Conservation (phyloP, 352 stramenopile species). For the Phytophthora pseudosyringae region DNA sequence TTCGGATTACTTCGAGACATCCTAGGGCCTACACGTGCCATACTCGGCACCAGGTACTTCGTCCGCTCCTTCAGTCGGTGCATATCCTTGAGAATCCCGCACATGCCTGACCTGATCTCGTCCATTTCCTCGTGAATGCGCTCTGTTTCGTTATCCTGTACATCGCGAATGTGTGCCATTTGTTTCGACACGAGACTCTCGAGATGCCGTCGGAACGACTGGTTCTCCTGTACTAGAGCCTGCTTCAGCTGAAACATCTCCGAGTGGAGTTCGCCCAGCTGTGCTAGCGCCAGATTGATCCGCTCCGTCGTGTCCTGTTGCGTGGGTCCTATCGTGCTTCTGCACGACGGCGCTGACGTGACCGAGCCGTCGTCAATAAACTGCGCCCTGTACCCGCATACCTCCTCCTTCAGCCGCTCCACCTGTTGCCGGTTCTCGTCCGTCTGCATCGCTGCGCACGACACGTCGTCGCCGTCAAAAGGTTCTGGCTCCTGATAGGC, state of each 20-base stretch:
- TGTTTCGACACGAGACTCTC: constrained; percentile 58
- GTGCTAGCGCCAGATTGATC: constrained; percentile 54
- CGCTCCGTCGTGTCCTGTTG: constrained; percentile 29
- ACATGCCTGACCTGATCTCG: constrained; percentile 70
- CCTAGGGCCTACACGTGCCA: constrained; percentile 33
- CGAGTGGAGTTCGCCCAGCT: constrained; percentile 52
- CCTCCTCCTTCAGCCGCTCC: constrained; percentile 33
- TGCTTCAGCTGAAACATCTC: constrained; percentile 68
- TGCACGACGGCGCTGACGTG: neutral
- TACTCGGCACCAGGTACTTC: constrained; percentile 67
- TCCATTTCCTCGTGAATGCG: constrained; percentile 68
- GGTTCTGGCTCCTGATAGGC: constrained; percentile 20
- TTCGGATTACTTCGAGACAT: constrained; percentile 25
- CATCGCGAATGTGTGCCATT: constrained; percentile 52
- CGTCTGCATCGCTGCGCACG: constrained; percentile 9
- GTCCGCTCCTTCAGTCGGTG: constrained; percentile 74
- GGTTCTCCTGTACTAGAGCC: constrained; percentile 55
- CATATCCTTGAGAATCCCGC: constrained; percentile 68
- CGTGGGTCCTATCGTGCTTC: constrained; percentile 4
- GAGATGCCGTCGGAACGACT: constrained; percentile 50
- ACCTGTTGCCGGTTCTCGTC: constrained; percentile 31
- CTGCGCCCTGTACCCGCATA: constrained; percentile 26
- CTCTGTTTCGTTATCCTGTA: constrained; percentile 61
- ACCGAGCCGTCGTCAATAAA: constrained; percentile 13
- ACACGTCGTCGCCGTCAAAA: constrained; percentile 15